Evolutionary conservation across 2,329 filamentous ascomycete species (phyloP).

Genomic region (Chalaropsis ovoidea): DNA sequence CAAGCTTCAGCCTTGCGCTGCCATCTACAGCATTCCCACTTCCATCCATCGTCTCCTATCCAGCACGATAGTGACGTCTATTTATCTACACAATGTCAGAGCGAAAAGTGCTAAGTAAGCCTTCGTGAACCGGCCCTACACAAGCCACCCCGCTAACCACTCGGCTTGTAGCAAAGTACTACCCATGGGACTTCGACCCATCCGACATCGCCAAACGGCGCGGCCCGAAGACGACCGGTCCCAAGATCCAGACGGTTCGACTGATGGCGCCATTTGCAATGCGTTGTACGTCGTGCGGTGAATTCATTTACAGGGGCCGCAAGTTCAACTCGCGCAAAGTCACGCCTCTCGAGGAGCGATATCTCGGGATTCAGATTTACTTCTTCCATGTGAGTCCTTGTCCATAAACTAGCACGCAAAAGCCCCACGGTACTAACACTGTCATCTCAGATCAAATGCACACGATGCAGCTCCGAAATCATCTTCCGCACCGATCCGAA

Average conservation of each 20-base stretch:
- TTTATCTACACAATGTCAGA: constrained; percentile 58
- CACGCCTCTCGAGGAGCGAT: constrained; percentile 76
- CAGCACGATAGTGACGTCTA: background rate
- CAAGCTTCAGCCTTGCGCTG: constrained; percentile 11
- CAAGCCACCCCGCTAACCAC: constrained; percentile 14
- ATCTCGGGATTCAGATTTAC: constrained; percentile 78
- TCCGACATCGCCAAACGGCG: constrained; percentile 62
- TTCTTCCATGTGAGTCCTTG: constrained; percentile 54
- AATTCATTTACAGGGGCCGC: constrained; percentile 84
- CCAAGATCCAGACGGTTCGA: constrained; percentile 74
- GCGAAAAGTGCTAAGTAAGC: constrained; percentile 60
- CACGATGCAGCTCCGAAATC: constrained; percentile 74
- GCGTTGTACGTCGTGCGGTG: constrained; percentile 44
- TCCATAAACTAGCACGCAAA: background rate
- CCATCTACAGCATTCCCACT: background rate
- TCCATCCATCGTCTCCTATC: background rate
- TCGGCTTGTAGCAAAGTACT: constrained; percentile 45
- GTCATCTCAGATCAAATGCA: constrained; percentile 57
- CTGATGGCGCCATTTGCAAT: constrained; percentile 54
- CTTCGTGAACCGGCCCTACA: background rate
- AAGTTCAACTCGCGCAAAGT: constrained; percentile 97
- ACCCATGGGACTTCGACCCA: constrained; percentile 80
- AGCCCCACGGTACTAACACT: background rate
- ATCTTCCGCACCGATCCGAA: constrained; percentile 92
- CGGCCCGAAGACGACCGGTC: constrained; percentile 60